These are phyloP conservation scores for Sclerotinia subarctica DNA, from an alignment of 2,329 filamentous ascomycete species.

Conservation along the genomic window DNA sequence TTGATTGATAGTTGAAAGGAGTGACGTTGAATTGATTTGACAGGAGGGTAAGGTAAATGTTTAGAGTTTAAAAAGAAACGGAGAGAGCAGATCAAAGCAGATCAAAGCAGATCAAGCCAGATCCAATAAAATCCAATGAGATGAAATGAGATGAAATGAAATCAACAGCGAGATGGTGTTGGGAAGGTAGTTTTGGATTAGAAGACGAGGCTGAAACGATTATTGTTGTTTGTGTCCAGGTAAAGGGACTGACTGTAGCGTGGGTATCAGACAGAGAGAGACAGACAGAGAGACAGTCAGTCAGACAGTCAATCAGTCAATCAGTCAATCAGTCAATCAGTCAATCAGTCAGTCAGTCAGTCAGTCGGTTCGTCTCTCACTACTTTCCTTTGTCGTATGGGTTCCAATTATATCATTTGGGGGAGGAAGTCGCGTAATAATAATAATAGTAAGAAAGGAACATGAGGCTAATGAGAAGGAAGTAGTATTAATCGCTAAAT, in stretches of 20 bases:
- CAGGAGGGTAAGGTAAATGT: background rate
- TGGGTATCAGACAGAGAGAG: no score
- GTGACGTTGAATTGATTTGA: background rate
- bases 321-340: no score
- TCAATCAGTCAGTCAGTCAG: no score
- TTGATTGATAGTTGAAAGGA: conserved; percentile 1
- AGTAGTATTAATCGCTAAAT: conserved; percentile 1
- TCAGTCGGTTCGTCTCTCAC: background rate
- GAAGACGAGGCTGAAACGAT: conserved; percentile 18
- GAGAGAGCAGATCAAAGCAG: background rate
- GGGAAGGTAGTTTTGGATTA: background rate
- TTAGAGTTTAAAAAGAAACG: background rate
- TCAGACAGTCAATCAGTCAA: no score
- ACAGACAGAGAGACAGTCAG: no score
- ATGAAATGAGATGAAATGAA: background rate
- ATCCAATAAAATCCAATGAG: background rate
- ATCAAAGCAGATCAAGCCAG: background rate
- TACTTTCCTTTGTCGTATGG: background rate
- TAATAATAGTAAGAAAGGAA: background rate
- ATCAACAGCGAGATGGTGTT: background rate
- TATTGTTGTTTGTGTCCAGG: background rate
- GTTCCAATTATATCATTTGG: background rate
- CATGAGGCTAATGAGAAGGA: background rate
- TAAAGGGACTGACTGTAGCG: background rate
- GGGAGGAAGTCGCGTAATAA: conserved; percentile 3